Conservation (phyloP, 2,329 filamentous ascomycete species). For the Mycosphaerella arachidis region DNA sequence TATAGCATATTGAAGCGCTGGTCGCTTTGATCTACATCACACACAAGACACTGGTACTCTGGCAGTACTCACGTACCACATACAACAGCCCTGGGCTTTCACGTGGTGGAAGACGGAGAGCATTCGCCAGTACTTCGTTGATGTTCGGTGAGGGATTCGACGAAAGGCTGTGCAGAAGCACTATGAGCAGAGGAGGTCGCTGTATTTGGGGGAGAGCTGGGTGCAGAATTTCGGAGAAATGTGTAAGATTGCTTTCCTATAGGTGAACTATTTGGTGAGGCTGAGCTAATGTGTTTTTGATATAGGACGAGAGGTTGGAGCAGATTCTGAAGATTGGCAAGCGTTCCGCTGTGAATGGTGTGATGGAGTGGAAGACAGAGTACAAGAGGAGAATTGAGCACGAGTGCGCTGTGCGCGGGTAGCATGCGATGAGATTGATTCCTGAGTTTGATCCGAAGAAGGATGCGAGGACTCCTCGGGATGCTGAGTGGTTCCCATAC, state of each 20-base stretch:
- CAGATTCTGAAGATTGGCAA: background rate
- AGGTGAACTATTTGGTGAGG: background rate
- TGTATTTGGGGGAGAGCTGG: background rate
- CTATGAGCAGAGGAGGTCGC: background rate
- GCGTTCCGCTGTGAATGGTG: background rate
- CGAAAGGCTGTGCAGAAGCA: background rate
- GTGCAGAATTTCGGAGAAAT: background rate
- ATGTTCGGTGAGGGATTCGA: background rate
- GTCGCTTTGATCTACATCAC: background rate
- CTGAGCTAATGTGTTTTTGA: background rate
- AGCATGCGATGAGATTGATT: background rate
- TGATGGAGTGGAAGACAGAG: conserved; percentile 1
- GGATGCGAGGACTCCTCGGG: background rate
- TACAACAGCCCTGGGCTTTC: background rate
- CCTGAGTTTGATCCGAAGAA: background rate
- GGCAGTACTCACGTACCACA: too few relatives aligned
- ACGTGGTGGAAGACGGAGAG: background rate
- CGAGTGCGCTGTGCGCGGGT: too few relatives aligned
- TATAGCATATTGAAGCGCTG: background rate
- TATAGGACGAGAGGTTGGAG: background rate
- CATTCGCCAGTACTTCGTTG: background rate
- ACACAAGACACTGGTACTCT: too few relatives aligned
- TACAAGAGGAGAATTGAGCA: background rate
- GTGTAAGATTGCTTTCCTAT: background rate
- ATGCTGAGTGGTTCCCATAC: background rate